Percentiles rank a stretch among this genome's conserved stretches.
Evolutionary conservation across 2,329 filamentous ascomycete genomes (phyloP).

Genomic region (Colletotrichum lupini): DNA sequence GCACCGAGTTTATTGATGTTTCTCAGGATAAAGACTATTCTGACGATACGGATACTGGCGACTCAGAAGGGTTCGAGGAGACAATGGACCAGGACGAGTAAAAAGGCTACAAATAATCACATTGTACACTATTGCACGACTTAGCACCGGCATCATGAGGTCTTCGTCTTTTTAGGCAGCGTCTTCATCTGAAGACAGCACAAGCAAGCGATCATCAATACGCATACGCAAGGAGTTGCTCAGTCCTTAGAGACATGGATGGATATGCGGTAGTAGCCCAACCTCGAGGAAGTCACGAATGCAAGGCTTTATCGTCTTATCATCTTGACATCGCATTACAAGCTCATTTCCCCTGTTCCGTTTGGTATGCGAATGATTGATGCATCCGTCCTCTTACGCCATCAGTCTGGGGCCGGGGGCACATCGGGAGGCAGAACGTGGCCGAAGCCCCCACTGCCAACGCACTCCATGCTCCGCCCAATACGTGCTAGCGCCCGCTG

Average conservation of each 20-base stretch:
- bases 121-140: conserved; percentile 3
- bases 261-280: background rate
- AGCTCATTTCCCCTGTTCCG: conserved; percentile 10
- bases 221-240: background rate
- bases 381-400: background rate
- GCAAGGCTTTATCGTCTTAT: background rate
- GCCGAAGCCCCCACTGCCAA: conserved; percentile 22
- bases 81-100: conserved; percentile 29
- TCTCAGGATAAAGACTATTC: conserved; percentile 11
- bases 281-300: background rate
- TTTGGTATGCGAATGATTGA: too few species aligned
- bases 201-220: conserved; percentile 3
- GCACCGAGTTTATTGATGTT: conserved; percentile 21
- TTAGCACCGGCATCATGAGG: background rate
- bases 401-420: background rate
- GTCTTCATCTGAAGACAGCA: background rate
- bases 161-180: background rate
- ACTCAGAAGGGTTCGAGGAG: conserved; percentile 34
- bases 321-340: background rate
- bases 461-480: conserved; percentile 21
- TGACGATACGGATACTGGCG: conserved; percentile 21
- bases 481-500: conserved; percentile 20
- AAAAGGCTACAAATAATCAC: background rate
- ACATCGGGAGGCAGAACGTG: background rate
- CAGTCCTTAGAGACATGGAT: background rate